phyloP scores from a whole-genome alignment of 1,139 yeast species.

The Candida mesenterica region DNA sequence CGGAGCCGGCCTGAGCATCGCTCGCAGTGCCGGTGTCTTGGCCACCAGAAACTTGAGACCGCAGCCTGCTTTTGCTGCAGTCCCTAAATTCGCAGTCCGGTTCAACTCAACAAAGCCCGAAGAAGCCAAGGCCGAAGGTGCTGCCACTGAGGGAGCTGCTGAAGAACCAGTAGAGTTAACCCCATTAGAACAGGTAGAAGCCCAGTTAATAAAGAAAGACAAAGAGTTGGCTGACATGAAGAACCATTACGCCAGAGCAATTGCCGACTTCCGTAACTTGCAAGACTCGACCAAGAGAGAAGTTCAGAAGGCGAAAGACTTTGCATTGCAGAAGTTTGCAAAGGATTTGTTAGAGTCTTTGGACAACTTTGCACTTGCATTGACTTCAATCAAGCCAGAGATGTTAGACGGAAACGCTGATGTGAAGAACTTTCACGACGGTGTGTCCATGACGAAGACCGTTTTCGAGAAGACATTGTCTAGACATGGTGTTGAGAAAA shows the following conservation, averaged over 20 bases:
- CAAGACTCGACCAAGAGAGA: constrained; percentile 91
- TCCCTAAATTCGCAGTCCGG: constrained; percentile 19
- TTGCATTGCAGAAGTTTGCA: constrained; percentile 90
- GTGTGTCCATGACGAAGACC: constrained; percentile 87
- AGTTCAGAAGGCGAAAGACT: constrained; percentile 82
- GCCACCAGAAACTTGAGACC: constrained; percentile 20
- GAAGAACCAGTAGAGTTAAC: constrained; percentile 12
- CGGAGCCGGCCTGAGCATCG: too few relatives aligned
- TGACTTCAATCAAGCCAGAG: constrained; percentile 72
- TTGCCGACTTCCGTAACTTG: constrained; percentile 90
- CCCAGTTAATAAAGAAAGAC: constrained; percentile 63
- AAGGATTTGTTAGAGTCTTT: constrained; percentile 86
- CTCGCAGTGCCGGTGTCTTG: constrained; percentile 17
- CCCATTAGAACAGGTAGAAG: constrained; percentile 45
- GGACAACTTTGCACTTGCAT: constrained; percentile 88
- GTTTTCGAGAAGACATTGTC: constrained; percentile 82
- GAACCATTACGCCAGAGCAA: constrained; percentile 77
- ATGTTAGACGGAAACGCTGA: constrained; percentile 57
- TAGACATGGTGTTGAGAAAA: constrained; percentile 76
- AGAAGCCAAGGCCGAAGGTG: constrained; percentile 10
- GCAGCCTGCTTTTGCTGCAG: constrained; percentile 8
- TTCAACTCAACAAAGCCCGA: constrained; percentile 22
- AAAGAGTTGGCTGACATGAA: constrained; percentile 81
- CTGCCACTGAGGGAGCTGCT: constrained; percentile 17
- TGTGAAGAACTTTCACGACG: constrained; percentile 76